Evolutionary conservation across 495 filamentous ascomycete species (phyloP).

Genomic region (Neurospora cerealis): DNA sequence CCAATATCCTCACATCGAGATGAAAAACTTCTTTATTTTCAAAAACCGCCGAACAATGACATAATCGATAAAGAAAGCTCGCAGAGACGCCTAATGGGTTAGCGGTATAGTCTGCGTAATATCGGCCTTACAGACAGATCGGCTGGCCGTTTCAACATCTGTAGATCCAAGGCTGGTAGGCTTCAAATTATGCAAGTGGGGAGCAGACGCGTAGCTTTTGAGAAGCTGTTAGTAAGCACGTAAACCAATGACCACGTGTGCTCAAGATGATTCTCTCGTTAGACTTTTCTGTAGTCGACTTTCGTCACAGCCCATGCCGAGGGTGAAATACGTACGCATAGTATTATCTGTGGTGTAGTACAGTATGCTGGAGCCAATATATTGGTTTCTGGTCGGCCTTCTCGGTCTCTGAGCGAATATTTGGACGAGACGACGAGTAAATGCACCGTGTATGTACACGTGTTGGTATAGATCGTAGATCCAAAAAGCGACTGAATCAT

Average conservation of each 20-base stretch:
- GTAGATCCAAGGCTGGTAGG: background rate
- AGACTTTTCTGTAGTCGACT: background rate
- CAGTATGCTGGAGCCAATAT: background rate
- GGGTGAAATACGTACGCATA: background rate
- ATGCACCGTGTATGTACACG: background rate
- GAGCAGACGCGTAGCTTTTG: background rate
- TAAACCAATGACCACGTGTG: background rate
- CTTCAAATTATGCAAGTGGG: background rate
- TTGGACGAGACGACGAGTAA: background rate
- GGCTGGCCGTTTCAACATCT: background rate
- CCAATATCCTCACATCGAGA: background rate
- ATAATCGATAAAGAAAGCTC: background rate
- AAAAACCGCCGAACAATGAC: background rate
- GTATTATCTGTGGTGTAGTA: background rate
- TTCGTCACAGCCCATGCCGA: background rate
- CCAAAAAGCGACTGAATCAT: background rate
- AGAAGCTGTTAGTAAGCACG: background rate
- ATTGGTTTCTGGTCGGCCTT: background rate
- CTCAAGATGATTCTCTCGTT: background rate
- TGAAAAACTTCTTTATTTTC: background rate
- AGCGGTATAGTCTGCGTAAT: background rate
- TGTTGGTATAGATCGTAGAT: background rate
- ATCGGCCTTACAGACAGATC: background rate
- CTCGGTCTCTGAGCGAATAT: background rate
- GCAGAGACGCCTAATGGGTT: background rate